phyloP scores from a whole-genome alignment of 163 green algal genomes.

The Scenedesmus sp. region DNA sequence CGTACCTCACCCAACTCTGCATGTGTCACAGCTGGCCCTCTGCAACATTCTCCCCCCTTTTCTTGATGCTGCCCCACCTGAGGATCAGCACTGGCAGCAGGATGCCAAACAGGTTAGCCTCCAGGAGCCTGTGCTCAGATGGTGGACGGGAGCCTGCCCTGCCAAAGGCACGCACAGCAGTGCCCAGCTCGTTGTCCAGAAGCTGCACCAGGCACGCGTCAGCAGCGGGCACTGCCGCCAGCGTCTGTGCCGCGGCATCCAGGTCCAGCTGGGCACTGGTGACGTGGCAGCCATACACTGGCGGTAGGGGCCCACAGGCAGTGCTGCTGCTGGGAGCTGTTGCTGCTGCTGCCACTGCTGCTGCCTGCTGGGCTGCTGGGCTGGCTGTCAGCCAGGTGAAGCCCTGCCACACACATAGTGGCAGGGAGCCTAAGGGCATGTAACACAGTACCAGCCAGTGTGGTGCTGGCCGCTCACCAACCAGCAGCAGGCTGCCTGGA shows the following conservation, averaged over 20 bases:
- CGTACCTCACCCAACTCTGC: too few relatives aligned
- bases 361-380: not conserved
- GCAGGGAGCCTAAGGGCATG: not conserved
- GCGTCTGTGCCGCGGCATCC: not conserved
- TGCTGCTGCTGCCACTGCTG: not conserved
- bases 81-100: constrained; percentile 5
- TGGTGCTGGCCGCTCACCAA: not conserved
- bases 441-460: not conserved
- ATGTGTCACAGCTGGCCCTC: not conserved
- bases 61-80: not conserved
- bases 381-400: constrained; percentile 3
- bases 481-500: not conserved
- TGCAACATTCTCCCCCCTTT: not conserved
- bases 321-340: not conserved
- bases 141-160: not conserved
- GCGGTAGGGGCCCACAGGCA: not conserved
- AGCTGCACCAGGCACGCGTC: not conserved
- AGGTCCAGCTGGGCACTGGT: not conserved
- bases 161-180: not conserved
- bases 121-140: not conserved
- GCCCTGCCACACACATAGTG: not conserved
- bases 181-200: not conserved
- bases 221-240: not conserved
- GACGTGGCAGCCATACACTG: not conserved
- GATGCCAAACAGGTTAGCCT: not conserved